Evolutionary conservation across 768 basidiomycete genomes (phyloP), one percentile per base, ranked within the genome.

Genomic region (Agaricus sinodeliciosus): DNA sequence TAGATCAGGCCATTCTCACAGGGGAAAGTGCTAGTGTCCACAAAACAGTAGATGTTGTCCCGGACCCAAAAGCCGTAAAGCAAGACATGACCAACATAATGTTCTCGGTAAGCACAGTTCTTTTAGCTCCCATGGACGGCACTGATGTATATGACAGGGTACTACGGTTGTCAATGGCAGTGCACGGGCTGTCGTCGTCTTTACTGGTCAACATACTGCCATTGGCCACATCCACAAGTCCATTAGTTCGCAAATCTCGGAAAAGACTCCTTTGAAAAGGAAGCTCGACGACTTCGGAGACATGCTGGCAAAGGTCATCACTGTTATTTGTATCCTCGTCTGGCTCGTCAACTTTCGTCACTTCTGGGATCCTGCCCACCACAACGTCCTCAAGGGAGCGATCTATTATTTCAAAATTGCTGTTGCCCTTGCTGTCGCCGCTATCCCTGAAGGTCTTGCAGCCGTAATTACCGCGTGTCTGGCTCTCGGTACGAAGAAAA

Each of bases 371-470:
- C 93, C 95, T 3, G 80, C 89, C 22, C 95, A 99, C 64, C 89
- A 88, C 58, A 90, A 94, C 45, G 82, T 72, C 43, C 74, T 97
- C 62, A 93, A 93, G 65, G 95, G 95, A 39, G 95, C 95, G 0
- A 82, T 99, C 49, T 98, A 97, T 69, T 99, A 99, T 72, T 91
- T 99, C 80, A 99, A 99, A 73, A 97, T 99, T 64, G 95, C 95
- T 34, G 96, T 99, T 41, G 94, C 96, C 4, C 75, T 99, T 42
- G 95, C 96, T n/a, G 95, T 99, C 37, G 95, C 95, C 54, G 95
- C 95, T 37, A 99, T 98, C 64, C 95, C 96, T 0, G 95, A 99
- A 69, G 95, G 95, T 55, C 72, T 99, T n/a, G 94, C 95, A 34
- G 94, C 94, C 47, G 95, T 99, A 54, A 96, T 98, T 63, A 99